Evolutionary conservation across 768 basidiomycete genomes (phyloP).

Genomic region (Suillus bovinus): DNA sequence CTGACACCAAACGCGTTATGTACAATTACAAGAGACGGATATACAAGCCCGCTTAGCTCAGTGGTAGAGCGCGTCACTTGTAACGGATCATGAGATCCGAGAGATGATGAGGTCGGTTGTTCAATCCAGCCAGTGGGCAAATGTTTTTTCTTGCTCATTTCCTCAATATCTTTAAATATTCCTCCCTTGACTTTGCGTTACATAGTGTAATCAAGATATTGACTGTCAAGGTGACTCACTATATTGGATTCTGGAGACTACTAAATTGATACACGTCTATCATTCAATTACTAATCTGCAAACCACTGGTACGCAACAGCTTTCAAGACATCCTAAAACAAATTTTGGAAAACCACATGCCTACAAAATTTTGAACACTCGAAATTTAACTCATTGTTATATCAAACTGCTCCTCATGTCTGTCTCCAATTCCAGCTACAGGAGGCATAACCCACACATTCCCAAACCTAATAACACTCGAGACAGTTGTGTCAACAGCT

Average conservation of each 20-base stretch:
- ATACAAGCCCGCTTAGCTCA: constrained; percentile 40
- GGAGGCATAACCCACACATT: not conserved
- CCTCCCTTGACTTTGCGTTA: not conserved
- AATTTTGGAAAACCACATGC: not conserved
- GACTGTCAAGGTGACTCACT: not conserved
- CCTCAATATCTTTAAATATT: not conserved
- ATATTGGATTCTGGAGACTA: not conserved
- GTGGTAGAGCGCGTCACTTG: constrained; percentile 48
- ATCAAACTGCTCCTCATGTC: not conserved
- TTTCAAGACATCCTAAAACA: not conserved
- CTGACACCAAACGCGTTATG: not conserved
- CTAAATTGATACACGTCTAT: not conserved
- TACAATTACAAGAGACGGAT: accelerated
- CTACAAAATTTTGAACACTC: not conserved
- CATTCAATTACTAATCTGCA: not conserved
- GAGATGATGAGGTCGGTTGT: constrained; percentile 45
- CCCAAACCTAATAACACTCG: not conserved
- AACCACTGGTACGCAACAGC: not conserved
- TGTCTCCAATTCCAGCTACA: not conserved
- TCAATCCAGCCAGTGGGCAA: constrained; percentile 46
- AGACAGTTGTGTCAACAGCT: not conserved
- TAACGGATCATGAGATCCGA: constrained; percentile 14
- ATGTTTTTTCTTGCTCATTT: not conserved
- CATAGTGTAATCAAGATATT: not conserved
- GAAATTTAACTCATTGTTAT: not conserved